phyloP scores from a whole-genome alignment of 176 grass and related monocot species.

The Canna indica region DNA sequence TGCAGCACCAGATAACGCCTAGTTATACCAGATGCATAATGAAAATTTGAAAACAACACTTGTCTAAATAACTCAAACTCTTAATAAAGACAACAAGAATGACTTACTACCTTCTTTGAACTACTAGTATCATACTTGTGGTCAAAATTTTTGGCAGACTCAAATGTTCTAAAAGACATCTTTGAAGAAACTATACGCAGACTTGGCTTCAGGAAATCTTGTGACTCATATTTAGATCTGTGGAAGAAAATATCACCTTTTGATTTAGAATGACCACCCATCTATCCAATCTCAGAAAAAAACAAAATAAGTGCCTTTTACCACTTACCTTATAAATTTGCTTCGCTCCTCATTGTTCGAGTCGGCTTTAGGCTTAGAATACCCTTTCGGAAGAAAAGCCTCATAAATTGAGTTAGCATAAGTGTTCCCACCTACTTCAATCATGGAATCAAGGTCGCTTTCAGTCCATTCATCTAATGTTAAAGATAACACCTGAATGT shows the following conservation, averaged over 20 bases:
- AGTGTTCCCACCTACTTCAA: slow-evolving; percentile 96
- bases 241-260: not conserved
- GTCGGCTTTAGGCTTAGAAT: slow-evolving; percentile 70
- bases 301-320: not conserved
- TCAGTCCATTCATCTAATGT: slow-evolving; percentile 97
- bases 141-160: slow-evolving; percentile 45
- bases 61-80: not conserved
- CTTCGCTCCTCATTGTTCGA: slow-evolving; percentile 66
- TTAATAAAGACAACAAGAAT: slow-evolving; percentile 23
- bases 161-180: slow-evolving; percentile 61
- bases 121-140: slow-evolving; percentile 28
- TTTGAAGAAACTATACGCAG: slow-evolving; percentile 76
- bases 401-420: slow-evolving; percentile 99
- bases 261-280: not conserved
- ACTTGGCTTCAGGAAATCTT: slow-evolving; percentile 98
- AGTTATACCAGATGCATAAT: not conserved
- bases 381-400: slow-evolving; percentile 85
- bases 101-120: slow-evolving; percentile 58
- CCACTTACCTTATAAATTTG: slow-evolving; percentile 74
- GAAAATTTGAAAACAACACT: not conserved
- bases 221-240: slow-evolving; percentile 92
- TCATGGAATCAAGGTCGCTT: slow-evolving; percentile 75
- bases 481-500: slow-evolving; percentile 65
- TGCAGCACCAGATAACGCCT: not conserved
- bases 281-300: not conserved